Percentiles rank a stretch among this genome's conserved stretches.
Evolutionary conservation across 2,329 filamentous ascomycete genomes (phyloP).

Genomic region (Claviceps arundinis): DNA sequence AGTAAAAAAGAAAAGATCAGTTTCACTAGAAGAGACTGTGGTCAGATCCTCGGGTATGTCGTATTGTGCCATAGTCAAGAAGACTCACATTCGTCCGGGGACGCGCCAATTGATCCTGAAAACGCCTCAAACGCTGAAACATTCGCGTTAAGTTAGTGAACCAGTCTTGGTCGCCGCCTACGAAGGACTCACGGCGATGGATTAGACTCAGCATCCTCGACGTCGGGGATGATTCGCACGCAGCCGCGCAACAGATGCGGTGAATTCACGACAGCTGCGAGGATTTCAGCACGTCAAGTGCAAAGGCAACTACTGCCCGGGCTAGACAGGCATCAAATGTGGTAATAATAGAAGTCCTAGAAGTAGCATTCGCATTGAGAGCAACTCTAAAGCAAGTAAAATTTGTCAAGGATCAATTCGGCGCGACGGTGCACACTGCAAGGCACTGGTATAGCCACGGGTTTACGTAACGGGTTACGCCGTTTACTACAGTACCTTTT

Average conservation of each 20-base stretch:
- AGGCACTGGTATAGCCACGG: too few relatives aligned
- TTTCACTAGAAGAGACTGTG: slow-evolving; percentile 53
- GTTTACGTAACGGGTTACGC: too few relatives aligned
- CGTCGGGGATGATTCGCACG: not conserved
- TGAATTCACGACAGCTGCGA: not conserved
- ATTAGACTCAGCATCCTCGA: slow-evolving; percentile 10
- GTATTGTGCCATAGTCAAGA: not conserved
- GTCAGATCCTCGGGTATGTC: not conserved
- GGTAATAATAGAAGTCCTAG: too few relatives aligned
- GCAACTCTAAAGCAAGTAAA: too few relatives aligned
- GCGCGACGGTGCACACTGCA: too few relatives aligned
- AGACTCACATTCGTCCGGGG: slow-evolving; percentile 25
- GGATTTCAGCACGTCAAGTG: not conserved
- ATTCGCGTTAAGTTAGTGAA: not conserved
- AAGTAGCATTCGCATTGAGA: too few relatives aligned
- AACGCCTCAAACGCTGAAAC: slow-evolving; percentile 21
- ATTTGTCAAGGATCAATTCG: too few relatives aligned
- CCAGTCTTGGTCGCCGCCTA: not conserved
- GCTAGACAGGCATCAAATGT: too few relatives aligned
- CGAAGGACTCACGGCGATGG: slow-evolving; percentile 12
- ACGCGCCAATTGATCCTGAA: slow-evolving; percentile 19
- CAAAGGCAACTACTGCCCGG: not conserved
- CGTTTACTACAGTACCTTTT: too few relatives aligned
- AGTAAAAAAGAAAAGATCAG: slow-evolving; percentile 81
- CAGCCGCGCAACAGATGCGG: not conserved